These are phyloP conservation scores for Gracilariopsis chorda DNA, from an alignment of 23 red algal species.

Conservation along the genomic window DNA sequence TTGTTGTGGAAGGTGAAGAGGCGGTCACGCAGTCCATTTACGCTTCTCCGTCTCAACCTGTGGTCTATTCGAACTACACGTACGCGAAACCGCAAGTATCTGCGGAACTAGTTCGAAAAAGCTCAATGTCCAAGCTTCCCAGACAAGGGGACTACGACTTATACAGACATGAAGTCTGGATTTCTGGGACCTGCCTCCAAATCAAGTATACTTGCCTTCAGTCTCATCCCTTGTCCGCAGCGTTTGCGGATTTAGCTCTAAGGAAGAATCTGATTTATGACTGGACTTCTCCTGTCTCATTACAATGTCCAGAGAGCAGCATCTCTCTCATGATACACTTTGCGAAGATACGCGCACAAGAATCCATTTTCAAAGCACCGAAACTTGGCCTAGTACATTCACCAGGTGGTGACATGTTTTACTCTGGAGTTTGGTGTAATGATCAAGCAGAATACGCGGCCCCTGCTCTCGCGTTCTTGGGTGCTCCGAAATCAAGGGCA, in stretches of 20 bases:
- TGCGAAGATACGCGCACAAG: constrained; percentile 34
- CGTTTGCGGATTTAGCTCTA: not conserved
- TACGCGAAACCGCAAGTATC: not conserved
- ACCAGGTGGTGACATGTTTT: constrained; percentile 59
- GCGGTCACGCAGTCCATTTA: not conserved
- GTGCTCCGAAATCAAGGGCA: not conserved
- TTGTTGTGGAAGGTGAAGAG: not conserved
- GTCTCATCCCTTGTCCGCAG: not conserved
- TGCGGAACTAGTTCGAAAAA: not conserved
- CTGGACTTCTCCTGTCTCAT: not conserved
- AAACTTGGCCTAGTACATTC: constrained; percentile 51
- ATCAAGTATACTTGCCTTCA: not conserved
- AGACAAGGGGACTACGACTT: not conserved
- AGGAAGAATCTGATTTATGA: not conserved
- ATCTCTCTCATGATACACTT: constrained; percentile 4
- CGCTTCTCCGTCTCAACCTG: not conserved
- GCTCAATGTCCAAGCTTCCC: not conserved
- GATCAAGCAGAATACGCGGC: constrained; percentile 70
- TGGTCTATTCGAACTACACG: not conserved
- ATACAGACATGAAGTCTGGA: not conserved
- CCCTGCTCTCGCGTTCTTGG: constrained; percentile 35
- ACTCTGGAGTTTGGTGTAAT: constrained; percentile 63
- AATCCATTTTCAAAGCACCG: constrained; percentile 38
- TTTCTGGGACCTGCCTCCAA: not conserved
- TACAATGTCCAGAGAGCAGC: constrained; percentile 1